A percentile compares a stretch with the other conserved stretches of the same genome.
These are phyloP conservation scores for Magnusiomyces clavatus DNA, from an alignment of 1,139 yeast genomes.

Conservation along the genomic window DNA sequence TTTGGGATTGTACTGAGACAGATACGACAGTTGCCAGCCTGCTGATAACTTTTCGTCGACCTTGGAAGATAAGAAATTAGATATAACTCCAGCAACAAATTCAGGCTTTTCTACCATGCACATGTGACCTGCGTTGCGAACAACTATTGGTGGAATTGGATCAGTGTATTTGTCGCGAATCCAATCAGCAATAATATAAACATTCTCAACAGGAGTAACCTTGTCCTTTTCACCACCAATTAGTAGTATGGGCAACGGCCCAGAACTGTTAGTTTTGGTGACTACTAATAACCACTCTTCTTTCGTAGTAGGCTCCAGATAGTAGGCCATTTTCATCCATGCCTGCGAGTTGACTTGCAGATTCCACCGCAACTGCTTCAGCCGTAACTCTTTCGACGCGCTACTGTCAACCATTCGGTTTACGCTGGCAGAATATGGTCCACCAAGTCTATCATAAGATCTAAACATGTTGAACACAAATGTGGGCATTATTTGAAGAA, in stretches of 20 bases:
- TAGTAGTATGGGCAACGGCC: conserved; percentile 36
- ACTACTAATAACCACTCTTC: conserved; percentile 36
- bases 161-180: conserved; percentile 12
- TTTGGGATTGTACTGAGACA: conserved; percentile 20
- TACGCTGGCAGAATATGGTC: conserved; percentile 52
- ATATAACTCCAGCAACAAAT: conserved; percentile 52
- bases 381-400: conserved; percentile 36
- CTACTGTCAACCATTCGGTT: conserved; percentile 40
- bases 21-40: conserved; percentile 53
- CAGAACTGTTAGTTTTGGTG: conserved; percentile 6
- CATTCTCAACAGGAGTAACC: conserved; percentile 42
- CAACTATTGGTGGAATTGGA: conserved; percentile 27
- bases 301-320: conserved; percentile 39
- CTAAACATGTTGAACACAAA: conserved; percentile 48
- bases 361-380: conserved; percentile 64
- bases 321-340: conserved; percentile 46
- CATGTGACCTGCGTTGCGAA: conserved; percentile 60
- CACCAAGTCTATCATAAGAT: conserved; percentile 54
- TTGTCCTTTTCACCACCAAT: conserved; percentile 53
- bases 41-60: conserved; percentile 43
- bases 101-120: conserved; percentile 59
- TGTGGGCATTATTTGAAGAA: conserved; percentile 34
- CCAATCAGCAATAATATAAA: conserved; percentile 25
- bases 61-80: conserved; percentile 46
- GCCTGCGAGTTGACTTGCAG: conserved; percentile 51